Evolutionary conservation across 805 yeast species (phyloP), one percentile per base, ranked within the genome.

Genomic region (Wickerhamiella sergipiensis): DNA sequence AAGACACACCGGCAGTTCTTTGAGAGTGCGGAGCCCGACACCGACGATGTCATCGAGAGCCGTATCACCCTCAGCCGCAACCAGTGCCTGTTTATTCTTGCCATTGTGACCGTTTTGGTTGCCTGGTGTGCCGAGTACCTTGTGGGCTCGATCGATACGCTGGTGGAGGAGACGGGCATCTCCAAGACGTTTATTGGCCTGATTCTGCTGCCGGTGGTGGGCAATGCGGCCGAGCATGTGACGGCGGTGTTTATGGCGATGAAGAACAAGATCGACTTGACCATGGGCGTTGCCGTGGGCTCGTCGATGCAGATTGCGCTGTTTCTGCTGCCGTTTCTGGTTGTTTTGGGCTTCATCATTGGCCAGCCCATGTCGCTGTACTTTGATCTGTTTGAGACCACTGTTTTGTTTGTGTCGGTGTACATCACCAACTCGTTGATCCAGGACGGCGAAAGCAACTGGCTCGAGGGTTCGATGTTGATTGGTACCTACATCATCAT

Each of bases 171-270:
- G 29, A 79, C 95, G 2, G 95, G 95, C 3, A 73, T 92, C 50
- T 85, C 95, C 44, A 89, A 90, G 75, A 88, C 97, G 0, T 92
- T 92, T 61, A 87, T 92, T 61, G 97, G 97, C 65, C 73, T 92
- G 58, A 83, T 92, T 59, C 79, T 92, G 45, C 83, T 92, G 55
- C 98, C 98, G 42, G 90, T 92, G 55, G 97, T 92, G 24, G 98
- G 97, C 51, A 92, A 92, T 62, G 98, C 98, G 2, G 97, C 97
- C 12, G 98, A 92, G 67, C 98, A 92, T 67, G 97, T 87, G 49
- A 92, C 98, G 18, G 95, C 97, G 2, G 83, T 92, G 38, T 77
- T 87, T 55, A 97, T 92, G 47, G 97, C 98, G 21, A 79, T 81
- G 76, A 2, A 88, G 69, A 86, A 92, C 68, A 92, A 92, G 70